A percentile compares a stretch with the other conserved stretches of the same genome.
phyloP scores from a whole-genome alignment of 768 basidiomycete species.

The Scleroderma bovista region DNA sequence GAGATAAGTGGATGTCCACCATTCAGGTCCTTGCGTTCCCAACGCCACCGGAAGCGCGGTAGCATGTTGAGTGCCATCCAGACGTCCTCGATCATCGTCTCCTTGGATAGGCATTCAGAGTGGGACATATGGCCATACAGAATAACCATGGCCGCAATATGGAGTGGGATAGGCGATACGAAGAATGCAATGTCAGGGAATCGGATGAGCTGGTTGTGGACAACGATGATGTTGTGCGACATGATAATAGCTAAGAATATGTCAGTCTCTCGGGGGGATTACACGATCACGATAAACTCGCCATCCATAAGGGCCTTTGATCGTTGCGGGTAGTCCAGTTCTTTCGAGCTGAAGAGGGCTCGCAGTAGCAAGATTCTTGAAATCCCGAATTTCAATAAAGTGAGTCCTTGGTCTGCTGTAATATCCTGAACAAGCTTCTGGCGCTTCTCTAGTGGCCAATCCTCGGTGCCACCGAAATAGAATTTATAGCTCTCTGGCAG shows the following conservation, averaged over 20 bases:
- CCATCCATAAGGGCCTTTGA: constrained; percentile 75
- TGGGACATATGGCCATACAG: constrained; percentile 82
- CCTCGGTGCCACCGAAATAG: constrained; percentile 76
- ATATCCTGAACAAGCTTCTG: constrained; percentile 66
- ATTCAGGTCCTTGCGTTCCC: constrained; percentile 79
- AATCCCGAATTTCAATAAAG: constrained; percentile 79
- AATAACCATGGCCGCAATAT: constrained; percentile 89
- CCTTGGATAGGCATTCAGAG: constrained; percentile 57
- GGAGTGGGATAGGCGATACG: constrained; percentile 81
- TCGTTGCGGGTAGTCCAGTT: constrained; percentile 58
- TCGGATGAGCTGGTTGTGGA: constrained; percentile 77
- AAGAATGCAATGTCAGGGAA: constrained; percentile 88
- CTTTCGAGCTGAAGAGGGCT: constrained; percentile 74
- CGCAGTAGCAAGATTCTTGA: constrained; percentile 71
- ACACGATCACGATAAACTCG: constrained; percentile 28
- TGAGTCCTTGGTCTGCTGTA: constrained; percentile 76
- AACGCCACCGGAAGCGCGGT: constrained; percentile 86
- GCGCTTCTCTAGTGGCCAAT: constrained; percentile 64
- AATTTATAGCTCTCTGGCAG: constrained; percentile 67
- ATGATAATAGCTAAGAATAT: constrained; percentile 62
- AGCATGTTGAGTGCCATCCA: constrained; percentile 87
- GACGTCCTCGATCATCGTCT: constrained; percentile 73
- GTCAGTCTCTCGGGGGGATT: constrained; percentile 3
- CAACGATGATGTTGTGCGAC: constrained; percentile 80
- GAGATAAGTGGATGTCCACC: constrained; percentile 83